A percentile compares a stretch with the other conserved stretches of the same genome.
Evolutionary conservation across 768 basidiomycete genomes (phyloP).

Genomic region (Trametes gibbosa): DNA sequence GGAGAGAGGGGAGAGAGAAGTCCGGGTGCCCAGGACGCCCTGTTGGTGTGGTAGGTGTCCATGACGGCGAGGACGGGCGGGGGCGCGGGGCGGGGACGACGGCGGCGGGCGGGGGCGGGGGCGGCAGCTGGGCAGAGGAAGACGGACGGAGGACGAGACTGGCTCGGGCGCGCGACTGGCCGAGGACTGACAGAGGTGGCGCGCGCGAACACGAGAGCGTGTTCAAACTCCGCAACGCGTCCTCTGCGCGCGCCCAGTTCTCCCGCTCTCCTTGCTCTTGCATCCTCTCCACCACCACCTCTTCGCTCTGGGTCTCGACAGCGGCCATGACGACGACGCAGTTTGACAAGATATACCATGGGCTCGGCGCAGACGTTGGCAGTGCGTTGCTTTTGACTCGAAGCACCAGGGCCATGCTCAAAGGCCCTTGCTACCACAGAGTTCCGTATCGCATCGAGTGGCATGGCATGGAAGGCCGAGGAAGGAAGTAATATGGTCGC

Average conservation of each 20-base stretch:
- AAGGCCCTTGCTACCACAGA: slow-evolving; percentile 40
- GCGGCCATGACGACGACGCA: slow-evolving; percentile 68
- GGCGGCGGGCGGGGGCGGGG: neutral
- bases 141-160: neutral
- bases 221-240: slow-evolving; percentile 30
- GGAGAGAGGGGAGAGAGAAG: slow-evolving; percentile 10
- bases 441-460: slow-evolving; percentile 84
- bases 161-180: neutral
- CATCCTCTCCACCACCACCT: slow-evolving; percentile 19
- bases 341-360: slow-evolving; percentile 84
- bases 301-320: slow-evolving; percentile 8
- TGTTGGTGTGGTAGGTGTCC: slow-evolving; percentile 4
- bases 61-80: neutral
- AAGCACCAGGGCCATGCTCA: neutral
- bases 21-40: slow-evolving; percentile 12
- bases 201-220: slow-evolving; percentile 22
- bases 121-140: slow-evolving; percentile 1
- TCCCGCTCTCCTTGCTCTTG: slow-evolving; percentile 15
- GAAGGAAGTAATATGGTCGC: slow-evolving; percentile 63
- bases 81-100: neutral
- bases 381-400: slow-evolving; percentile 55
- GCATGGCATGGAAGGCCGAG: slow-evolving; percentile 92
- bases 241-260: slow-evolving; percentile 18
- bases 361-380: slow-evolving; percentile 66
- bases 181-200: slow-evolving; percentile 1